Evolutionary conservation across 129 eudicot genomes (phyloP), one percentile per base, ranked within the genome.

Genomic region (Heracleum sosnowskyi): DNA sequence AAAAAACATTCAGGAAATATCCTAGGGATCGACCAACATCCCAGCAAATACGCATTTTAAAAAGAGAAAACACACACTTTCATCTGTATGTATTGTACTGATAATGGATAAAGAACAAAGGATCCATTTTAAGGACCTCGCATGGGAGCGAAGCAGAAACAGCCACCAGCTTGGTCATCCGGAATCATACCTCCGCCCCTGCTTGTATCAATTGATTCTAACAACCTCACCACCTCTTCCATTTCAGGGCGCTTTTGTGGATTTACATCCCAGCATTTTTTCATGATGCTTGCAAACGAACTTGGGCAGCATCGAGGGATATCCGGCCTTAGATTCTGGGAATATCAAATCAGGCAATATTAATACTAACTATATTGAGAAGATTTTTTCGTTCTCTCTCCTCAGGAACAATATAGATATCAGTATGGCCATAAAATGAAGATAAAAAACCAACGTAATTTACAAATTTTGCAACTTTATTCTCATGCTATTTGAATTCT

Each of bases 181-280:
- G 98, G 97, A 49, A 94, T 84, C 98, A 94, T 94, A 36, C 97
- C 98, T 63, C 98, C 97, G 3, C 97, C 96, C 82, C 88, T 94
- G 85, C 87, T 89, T 1, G 96, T 91, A 75, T 94, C 97, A 18
- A 91, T 88, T 18, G 90, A 92, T 78, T 94, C 97, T 42, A 94
- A 80, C 75, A 87, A 37, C 82, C 72, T 84, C 75, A 91, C 98
- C 26, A 90, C 98, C 81, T 91, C 96, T 37, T 87, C 89, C 98
- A 94, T 94, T 16, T 94, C 93, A 0, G 98, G 98, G 7, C 98
- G 86, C 78, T 90, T 91, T 13, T 91, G 93, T 0, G 97, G 97
- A 75, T 90, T 85, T 22, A 87, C 90, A 74, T 91, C 97, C 98
- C 98, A 94, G 63, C 98, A 94, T 86, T 79, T 91, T 47, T 76